phyloP scores from a whole-genome alignment of 2,329 filamentous ascomycete species.

The Cytospora piceicola region DNA sequence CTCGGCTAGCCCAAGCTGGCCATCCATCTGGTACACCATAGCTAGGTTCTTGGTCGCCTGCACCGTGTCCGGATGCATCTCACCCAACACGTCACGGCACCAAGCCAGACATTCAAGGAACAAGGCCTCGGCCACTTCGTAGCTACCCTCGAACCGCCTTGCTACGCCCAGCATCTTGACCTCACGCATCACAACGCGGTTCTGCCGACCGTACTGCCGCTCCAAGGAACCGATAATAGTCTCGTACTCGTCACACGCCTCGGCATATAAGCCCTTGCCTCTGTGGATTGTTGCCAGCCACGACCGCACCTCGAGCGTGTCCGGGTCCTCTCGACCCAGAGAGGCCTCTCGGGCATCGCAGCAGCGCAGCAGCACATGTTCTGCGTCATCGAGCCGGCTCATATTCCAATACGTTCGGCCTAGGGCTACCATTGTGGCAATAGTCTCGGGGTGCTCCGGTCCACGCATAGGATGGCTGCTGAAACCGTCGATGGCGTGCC shows the following conservation, averaged over 20 bases:
- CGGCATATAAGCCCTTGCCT: no score
- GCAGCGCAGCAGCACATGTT: no score
- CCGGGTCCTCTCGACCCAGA: no score
- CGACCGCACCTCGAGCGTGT: no score
- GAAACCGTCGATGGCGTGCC: background rate
- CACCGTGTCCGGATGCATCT: no score
- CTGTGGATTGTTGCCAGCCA: no score
- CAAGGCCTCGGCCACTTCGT: background rate
- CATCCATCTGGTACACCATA: no score
- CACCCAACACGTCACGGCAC: no score
- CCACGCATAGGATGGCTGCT: background rate
- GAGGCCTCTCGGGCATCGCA: no score
- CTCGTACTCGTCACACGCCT: no score
- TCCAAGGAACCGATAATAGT: background rate
- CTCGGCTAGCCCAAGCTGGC: background rate
- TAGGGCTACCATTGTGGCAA: constrained; percentile 7
- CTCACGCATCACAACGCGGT: constrained; percentile 8
- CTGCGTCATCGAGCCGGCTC: constrained; percentile 2
- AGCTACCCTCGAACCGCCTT: background rate
- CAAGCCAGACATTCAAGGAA: no score
- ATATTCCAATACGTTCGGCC: constrained; percentile 10
- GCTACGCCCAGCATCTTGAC: constrained; percentile 11
- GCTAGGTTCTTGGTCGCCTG: no score
- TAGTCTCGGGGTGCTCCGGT: constrained; percentile 6
- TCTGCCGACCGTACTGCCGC: background rate